Evolutionary conservation across 1,284 basidiomycete species (phyloP), one percentile per base, ranked within the genome.

Genomic region (Tilletia horrida): DNA sequence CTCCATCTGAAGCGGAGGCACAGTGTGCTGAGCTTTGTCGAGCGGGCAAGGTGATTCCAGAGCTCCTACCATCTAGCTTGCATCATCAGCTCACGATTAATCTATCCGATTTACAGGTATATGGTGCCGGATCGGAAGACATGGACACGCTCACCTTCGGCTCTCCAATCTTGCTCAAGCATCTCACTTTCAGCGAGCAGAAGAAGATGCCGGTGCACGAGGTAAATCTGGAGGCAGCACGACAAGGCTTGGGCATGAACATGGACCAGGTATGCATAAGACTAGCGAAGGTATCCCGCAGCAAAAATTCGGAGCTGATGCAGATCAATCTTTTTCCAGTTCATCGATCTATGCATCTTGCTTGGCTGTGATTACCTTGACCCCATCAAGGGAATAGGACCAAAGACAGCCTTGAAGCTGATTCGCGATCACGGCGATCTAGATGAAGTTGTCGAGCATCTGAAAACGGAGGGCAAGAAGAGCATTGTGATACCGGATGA

Each of bases 71-170:
- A 13, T 47, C 3, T 16, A 1, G 23, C 40, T 29, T 18, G 9
- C 4, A 59, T 44, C 25, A 11, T 40, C 31, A 31, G 42, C 44
- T 21, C n/a, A 42, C n/a, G n/a, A n/a, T n/a, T n/a, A 44, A 11
- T n/a, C 42, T 61, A 6, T 48, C 6, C 16, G 45, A 18, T 48
- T 27, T 70, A 18, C 75, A 92, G 91, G 92, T 97, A 23, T 98
- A 91, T 79, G 96, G 91, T 0, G 94, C 94, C 3, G 96, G 96
- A 6, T 97, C 93, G 0, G 96, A 98, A 84, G 96, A 99, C 82
- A 99, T 99, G 96, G 96, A 98, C 79, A 99, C 96, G 2, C 87
- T 99, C 52, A 99, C 96, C 0, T 99, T 99, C 85, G 87, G 88
- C 74, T 85, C 95, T 0, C 94, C 95, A 0, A 89, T 96, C 64